Percentiles rank a stretch among this genome's conserved stretches.
phyloP scores from a whole-genome alignment of 1,284 basidiomycete species.

The Moesziomyces sp. region DNA sequence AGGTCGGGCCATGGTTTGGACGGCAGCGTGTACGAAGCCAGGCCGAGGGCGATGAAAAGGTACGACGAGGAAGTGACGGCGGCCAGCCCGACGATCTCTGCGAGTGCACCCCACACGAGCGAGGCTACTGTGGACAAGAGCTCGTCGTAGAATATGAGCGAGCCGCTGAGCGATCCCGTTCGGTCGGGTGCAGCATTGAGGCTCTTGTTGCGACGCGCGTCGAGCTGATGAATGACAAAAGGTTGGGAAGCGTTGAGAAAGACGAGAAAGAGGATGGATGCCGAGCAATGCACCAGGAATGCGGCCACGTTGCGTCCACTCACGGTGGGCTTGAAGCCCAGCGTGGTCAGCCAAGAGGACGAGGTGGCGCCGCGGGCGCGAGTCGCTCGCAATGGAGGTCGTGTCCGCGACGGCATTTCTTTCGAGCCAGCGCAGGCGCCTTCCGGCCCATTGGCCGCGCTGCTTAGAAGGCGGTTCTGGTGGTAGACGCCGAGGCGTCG shows the following conservation, averaged over 20 bases:
- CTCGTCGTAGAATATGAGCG: constrained; percentile 56
- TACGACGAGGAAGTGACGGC: constrained; percentile 46
- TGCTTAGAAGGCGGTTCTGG: too few relatives aligned
- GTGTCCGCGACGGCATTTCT: not conserved
- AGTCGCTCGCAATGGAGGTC: not conserved
- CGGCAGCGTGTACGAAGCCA: constrained; percentile 44
- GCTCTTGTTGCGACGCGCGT: constrained; percentile 1
- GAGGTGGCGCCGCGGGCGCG: too few relatives aligned
- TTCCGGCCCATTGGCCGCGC: too few relatives aligned
- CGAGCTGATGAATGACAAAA: constrained; percentile 56
- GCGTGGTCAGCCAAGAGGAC: constrained; percentile 15
- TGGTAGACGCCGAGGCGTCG: too few relatives aligned
- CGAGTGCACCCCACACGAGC: constrained; percentile 51
- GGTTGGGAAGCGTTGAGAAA: constrained; percentile 56
- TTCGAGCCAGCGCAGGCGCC: too few relatives aligned
- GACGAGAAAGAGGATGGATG: constrained; percentile 56
- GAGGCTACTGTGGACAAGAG: constrained; percentile 47
- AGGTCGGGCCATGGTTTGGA: constrained; percentile 51
- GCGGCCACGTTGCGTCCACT: constrained; percentile 36
- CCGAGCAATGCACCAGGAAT: constrained; percentile 48
- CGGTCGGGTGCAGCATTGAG: constrained; percentile 8
- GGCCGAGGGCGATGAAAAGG: constrained; percentile 41
- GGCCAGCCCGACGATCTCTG: constrained; percentile 42
- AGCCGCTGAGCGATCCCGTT: constrained; percentile 54
- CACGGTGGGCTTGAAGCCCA: constrained; percentile 42